Evolutionary conservation across 805 yeast genomes (phyloP), one percentile per base, ranked within the genome.

Genomic region (Saccharomycopsis sp.): DNA sequence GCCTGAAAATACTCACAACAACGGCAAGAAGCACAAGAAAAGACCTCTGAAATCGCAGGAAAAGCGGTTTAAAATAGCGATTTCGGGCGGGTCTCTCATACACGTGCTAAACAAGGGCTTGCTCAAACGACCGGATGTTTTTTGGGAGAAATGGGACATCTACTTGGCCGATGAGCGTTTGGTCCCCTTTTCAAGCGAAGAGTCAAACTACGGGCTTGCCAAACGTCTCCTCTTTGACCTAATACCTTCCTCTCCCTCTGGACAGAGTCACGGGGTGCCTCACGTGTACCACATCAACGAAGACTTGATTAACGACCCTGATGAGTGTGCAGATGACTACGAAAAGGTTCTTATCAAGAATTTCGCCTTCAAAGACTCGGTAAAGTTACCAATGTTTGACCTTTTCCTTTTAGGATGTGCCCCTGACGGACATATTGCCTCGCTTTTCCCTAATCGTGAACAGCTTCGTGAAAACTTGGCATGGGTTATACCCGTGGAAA

Each of bases 371-470:
- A 92, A 95, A 70, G 98, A 94, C 71, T 86, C 96, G 16, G 99
- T 94, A 57, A 91, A 91, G 73, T 79, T 92, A 61, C 99, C 99
- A 60, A 84, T 89, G 82, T 92, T 94, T 73, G 98, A 94, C 71
- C 74, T 94, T 56, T 80, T 94, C 62, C 75, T 94, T 63, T 77
- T 94, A 59, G 99, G 99, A 24, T 92, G 98, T 77, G 99, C 99
- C 0, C 98, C 98, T 2, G 99, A 92, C 71, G 99, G 99, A 21
- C 99, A 92, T 71, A 89, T 90, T 67, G 97, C 97, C 55, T 90
- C 96, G n/a, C 79, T 92, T 57, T 92, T 92, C 77, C 99, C 99
- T 21, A 86, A 87, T 68, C 94, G 89, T 67, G 94, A 89, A 64
- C 86, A 88, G 57, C 75, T 92, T 63, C 80, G 97, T 68, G 99